A percentile compares a stretch with the other conserved stretches of the same genome.
Conservation (phyloP, 768 basidiomycete genomes). For the Russula brevipes region DNA sequence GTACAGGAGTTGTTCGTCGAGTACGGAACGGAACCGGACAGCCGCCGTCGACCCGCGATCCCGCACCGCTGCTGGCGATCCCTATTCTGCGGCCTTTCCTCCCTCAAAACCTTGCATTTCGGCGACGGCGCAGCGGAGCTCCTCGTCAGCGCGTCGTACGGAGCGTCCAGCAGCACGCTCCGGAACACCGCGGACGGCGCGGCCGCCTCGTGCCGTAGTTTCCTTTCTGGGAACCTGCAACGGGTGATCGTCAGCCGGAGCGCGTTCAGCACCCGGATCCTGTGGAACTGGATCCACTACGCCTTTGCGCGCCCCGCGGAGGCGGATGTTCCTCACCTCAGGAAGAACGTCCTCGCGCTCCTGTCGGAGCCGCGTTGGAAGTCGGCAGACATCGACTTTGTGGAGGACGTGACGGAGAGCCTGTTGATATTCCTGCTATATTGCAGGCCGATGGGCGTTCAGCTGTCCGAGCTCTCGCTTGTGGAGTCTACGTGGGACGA, state of each 20-base stretch:
- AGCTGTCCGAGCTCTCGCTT: neutral
- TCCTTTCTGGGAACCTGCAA: neutral
- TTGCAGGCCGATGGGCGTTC: neutral
- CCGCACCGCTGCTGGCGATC: neutral
- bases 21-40: constrained; percentile 1
- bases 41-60: neutral
- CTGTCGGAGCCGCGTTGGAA: constrained; percentile 3
- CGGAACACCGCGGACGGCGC: neutral
- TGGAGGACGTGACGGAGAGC: constrained; percentile 6
- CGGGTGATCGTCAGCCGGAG: neutral
- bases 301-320: neutral
- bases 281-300: constrained; percentile 14
- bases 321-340: neutral
- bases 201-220: neutral
- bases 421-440: constrained; percentile 4
- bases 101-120: constrained; percentile 7
- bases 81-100: neutral
- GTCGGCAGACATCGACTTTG: neutral
- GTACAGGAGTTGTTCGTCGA: constrained; percentile 8
- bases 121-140: constrained; percentile 9
- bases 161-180: neutral
- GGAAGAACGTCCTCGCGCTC: neutral
- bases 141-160: neutral
- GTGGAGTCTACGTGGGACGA: neutral
- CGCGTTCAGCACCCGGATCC: constrained; percentile 1